phyloP scores from a whole-genome alignment of 129 eudicot genomes.

The Oenanthe sinensis region DNA sequence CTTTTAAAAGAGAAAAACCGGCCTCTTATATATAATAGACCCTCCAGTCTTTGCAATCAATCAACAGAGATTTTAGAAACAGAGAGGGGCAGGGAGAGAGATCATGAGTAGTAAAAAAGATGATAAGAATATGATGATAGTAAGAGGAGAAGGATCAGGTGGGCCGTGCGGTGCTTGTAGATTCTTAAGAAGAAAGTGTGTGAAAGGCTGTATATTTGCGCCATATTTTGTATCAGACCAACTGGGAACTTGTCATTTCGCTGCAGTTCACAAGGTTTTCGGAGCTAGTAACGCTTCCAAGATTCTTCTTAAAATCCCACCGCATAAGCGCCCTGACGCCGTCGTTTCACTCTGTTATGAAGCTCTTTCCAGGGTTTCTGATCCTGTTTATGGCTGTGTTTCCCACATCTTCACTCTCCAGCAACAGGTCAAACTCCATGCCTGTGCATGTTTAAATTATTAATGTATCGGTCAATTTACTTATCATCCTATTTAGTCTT shows the following conservation, averaged over 20 bases:
- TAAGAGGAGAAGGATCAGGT: slow-evolving; percentile 7
- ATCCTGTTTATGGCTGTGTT: slow-evolving; percentile 75
- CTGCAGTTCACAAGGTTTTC: slow-evolving; percentile 77
- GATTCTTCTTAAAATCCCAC: slow-evolving; percentile 50
- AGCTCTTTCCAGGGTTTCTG: slow-evolving; percentile 68
- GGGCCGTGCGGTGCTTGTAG: slow-evolving; percentile 94
- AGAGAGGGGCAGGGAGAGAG: slow-evolving; percentile 3
- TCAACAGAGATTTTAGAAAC: no score
- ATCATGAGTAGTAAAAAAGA: not conserved
- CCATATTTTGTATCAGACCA: slow-evolving; percentile 79
- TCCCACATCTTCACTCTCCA: slow-evolving; percentile 71
- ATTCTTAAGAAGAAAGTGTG: slow-evolving; percentile 71
- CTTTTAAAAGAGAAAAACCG: slow-evolving; percentile 5
- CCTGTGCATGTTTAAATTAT: not conserved
- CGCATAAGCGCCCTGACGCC: slow-evolving; percentile 57
- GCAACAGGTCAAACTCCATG: slow-evolving; percentile 44
- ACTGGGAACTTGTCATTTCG: slow-evolving; percentile 68
- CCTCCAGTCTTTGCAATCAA: not conserved
- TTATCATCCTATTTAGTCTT: no score
- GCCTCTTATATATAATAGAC: not conserved
- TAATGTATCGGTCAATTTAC: no score
- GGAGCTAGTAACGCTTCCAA: slow-evolving; percentile 82
- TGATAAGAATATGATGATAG: not conserved
- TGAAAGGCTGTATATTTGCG: slow-evolving; percentile 66
- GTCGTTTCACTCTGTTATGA: slow-evolving; percentile 77